Percentiles rank a stretch among this genome's conserved stretches.
phyloP scores from a whole-genome alignment of 78 protist genomes.

The Cavenderia fasciculata region DNA sequence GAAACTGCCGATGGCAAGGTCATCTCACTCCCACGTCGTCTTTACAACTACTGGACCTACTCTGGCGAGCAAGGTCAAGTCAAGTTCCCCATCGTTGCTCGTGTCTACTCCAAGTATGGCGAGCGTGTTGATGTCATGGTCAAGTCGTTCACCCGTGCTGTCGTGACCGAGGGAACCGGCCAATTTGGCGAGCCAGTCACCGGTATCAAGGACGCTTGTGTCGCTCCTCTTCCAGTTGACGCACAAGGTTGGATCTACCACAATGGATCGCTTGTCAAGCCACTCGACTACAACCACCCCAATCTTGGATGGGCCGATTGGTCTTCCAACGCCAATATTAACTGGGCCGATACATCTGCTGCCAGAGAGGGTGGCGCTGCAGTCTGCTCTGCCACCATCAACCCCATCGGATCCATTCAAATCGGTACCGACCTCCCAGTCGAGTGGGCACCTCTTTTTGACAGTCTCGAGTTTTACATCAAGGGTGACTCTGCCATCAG shows the following conservation, averaged over 20 bases:
- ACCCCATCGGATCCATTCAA: constrained; percentile 1
- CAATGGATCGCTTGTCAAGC: constrained; percentile 43
- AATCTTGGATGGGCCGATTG: constrained; percentile 67
- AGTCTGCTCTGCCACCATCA: constrained; percentile 1
- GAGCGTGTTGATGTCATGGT: constrained; percentile 32
- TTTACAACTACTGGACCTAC: constrained; percentile 60
- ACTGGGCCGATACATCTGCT: constrained; percentile 32
- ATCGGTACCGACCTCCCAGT: constrained; percentile 58
- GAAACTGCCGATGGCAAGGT: constrained; percentile 23
- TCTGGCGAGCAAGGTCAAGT: constrained; percentile 1
- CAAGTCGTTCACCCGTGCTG: background rate
- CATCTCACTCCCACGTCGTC: background rate
- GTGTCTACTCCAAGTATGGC: constrained; percentile 41
- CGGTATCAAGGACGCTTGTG: background rate
- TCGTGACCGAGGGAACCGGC: constrained; percentile 1
- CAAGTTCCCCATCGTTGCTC: constrained; percentile 40
- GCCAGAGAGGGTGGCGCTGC: constrained; percentile 26
- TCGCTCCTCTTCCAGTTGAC: constrained; percentile 43
- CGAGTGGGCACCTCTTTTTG: constrained; percentile 19
- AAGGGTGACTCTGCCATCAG: background rate
- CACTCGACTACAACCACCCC: constrained; percentile 18
- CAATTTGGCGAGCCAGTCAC: constrained; percentile 44
- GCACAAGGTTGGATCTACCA: constrained; percentile 11
- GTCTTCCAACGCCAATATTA: constrained; percentile 39
- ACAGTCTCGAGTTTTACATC: constrained; percentile 37